phyloP scores from a whole-genome alignment of 1,284 basidiomycete genomes.

The Fomitopsis palustris region DNA sequence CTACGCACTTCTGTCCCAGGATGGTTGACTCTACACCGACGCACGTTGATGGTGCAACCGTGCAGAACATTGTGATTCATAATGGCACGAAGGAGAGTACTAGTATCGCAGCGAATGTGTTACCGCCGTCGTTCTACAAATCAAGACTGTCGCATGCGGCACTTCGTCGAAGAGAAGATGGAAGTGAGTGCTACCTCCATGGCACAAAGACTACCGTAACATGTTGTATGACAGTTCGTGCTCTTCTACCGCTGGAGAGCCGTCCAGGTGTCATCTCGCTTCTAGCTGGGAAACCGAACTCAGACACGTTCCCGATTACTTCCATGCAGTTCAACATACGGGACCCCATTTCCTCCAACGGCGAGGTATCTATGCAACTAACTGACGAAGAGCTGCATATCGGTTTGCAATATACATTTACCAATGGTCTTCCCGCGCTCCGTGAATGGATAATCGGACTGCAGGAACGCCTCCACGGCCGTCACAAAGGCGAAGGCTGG shows the following conservation, averaged over 20 bases:
- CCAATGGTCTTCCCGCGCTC: constrained; percentile 67
- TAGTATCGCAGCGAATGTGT: constrained; percentile 2
- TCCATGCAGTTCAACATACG: constrained; percentile 58
- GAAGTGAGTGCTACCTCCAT: constrained; percentile 42
- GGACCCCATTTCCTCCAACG: constrained; percentile 38
- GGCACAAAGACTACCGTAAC: background rate
- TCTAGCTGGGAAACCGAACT: constrained; percentile 84
- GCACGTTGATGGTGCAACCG: background rate
- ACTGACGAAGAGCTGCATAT: constrained; percentile 51
- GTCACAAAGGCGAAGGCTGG: constrained; percentile 62
- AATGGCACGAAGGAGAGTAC: background rate
- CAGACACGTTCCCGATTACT: constrained; percentile 87
- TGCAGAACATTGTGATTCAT: background rate
- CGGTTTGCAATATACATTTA: constrained; percentile 76
- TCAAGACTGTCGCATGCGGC: constrained; percentile 51
- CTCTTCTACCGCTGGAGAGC: constrained; percentile 72
- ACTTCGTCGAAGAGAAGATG: constrained; percentile 49
- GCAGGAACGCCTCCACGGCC: constrained; percentile 63
- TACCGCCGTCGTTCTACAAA: constrained; percentile 47
- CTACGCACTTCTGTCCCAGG: background rate
- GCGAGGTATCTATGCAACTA: constrained; percentile 45
- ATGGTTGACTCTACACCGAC: background rate
- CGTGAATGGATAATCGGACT: constrained; percentile 65
- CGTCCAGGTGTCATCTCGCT: constrained; percentile 82
- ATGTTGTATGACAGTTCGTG: constrained; percentile 20